Base-by-base conservation (phyloP, 768 basidiomycete genomes). In the Pleurotus sapidus region DNA sequence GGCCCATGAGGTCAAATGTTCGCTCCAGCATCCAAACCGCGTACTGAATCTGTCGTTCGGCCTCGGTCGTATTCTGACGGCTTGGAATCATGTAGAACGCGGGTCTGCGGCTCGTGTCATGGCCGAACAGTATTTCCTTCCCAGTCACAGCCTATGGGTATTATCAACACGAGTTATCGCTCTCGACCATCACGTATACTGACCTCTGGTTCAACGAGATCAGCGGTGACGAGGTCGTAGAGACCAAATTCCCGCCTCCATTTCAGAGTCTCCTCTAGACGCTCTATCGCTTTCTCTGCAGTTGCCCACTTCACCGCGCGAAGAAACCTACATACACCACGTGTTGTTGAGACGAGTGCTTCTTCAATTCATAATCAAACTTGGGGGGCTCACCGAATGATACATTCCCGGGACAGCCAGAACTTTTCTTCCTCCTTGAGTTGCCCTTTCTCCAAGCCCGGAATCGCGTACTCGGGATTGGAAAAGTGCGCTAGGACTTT, bases 241-340 rank as follows among this genome's bases (percentile, higher is more conserved):
- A 93, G 61, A 11, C 89, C 88, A 67, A 79, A 94, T 55, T 91
- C 89, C 34, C 92, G 79, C 49, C 93, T 75, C 93, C 93, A 95
- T 59, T 77, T 81, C 30, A 91, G 74, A 1, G 93, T 92, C 18
- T 69, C 79, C 65, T 93, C 89, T 2, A 93, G 69, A 12, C 91
- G 78, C 38, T 78, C 74, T 55, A 92, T 86, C 3, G 84, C 81
- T 24, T 68, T 71, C n/a, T 75, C 65, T 5, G 74, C 68, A 15
- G 71, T 67, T 56, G 82, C 80, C 87, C 91, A 91, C 61, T 93
- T 94, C 0, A 83, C 77, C 2, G 93, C 93, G 43, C 91, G 85
- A 38, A 91, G 70, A 68, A 87, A 93, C 58, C 89, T 87, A 65
- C 2, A 9, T 8, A 9, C 30, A 8, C 30, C 30, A 9, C 30